Base-by-base conservation (phyloP, 1,139 yeast species). In the Saccharomyces hybrid region DNA sequence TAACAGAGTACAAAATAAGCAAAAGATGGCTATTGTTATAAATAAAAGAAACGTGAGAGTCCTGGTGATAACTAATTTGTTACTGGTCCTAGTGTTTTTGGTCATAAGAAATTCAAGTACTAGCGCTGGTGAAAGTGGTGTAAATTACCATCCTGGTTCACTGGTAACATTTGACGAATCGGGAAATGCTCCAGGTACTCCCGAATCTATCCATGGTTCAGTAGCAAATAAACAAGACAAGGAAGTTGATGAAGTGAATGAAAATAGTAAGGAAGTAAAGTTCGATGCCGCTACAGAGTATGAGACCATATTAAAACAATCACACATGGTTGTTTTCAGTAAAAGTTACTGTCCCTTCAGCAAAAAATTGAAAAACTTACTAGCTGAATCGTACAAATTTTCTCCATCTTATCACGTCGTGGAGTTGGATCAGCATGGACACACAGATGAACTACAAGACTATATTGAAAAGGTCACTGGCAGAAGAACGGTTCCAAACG, bases 261-360 rank as follows among this genome's bases (percentile, higher is more conserved):
- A 50, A 50, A 29, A 41, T 11, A 41, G 32, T 14, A 13, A 20
- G 26, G 55, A 52, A 14, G 44, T 25, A 4, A 62, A 60, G 20
- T 87, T 82, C 63, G 83, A 83, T 66, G 82, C 90, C 0, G 83
- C 77, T n/a, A 76, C 77, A 59, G 93, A 81, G 61, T 79, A 47
- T n/a, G 20, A 29, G 5, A 82, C 59, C 69, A 83, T 85, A 49
- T 68, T 89, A 55, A 61, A 78, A 2, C 65, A 82, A 53, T 74
- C 88, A 1, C 95, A 96, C 8, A 79, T 85, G 71, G 82, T 83
- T 57, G 77, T 84, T 2, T 84, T 84, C 61, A 82, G 88, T 53
- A 85, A 85, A 66, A 75, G 84, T 0, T 76, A 73, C 63, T 84
- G 90, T 67, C 96, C 95, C 31, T 87, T 74, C 69, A 86, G 95